A percentile compares a stretch with the other conserved stretches of the same genome.
phyloP scores from a whole-genome alignment of 768 basidiomycete species.

The Leccinum aurantiacum region DNA sequence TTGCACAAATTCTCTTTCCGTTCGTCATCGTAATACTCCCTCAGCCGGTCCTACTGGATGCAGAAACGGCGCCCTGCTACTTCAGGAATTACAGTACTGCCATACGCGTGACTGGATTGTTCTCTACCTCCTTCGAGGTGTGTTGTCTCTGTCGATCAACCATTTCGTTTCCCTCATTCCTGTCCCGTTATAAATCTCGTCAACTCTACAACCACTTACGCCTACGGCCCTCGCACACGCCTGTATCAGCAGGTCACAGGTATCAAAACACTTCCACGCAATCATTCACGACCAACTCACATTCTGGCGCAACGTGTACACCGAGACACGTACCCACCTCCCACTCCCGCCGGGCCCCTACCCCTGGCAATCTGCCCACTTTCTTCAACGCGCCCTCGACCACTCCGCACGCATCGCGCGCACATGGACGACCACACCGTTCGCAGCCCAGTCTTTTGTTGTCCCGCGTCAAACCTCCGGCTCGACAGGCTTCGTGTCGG shows the following conservation, averaged over 20 bases:
- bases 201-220: slow-evolving; percentile 70
- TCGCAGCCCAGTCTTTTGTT: background rate
- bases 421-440: slow-evolving; percentile 16
- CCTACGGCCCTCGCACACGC: slow-evolving; percentile 72
- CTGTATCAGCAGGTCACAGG: slow-evolving; percentile 68
- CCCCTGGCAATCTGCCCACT: slow-evolving; percentile 17
- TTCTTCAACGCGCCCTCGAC: slow-evolving; percentile 18
- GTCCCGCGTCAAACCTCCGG: no score
- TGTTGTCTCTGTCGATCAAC: slow-evolving; percentile 15
- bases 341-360: slow-evolving; percentile 20
- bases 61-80: slow-evolving; percentile 77
- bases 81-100: slow-evolving; percentile 76
- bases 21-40: slow-evolving; percentile 2
- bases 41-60: slow-evolving; percentile 71
- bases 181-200: slow-evolving; percentile 55
- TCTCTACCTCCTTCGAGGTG: slow-evolving; percentile 80
- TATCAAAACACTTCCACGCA: slow-evolving; percentile 13
- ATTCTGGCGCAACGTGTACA: slow-evolving; percentile 16
- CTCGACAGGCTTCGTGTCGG: no score
- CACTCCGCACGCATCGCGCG: slow-evolving; percentile 13
- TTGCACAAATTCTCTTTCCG: slow-evolving; percentile 12
- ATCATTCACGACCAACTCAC: slow-evolving; percentile 6
- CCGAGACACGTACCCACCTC: background rate
- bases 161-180: background rate
- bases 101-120: slow-evolving; percentile 71